Percentiles rank a stretch among this genome's conserved stretches.
Evolutionary conservation across 208 protist species (phyloP).

Genomic region (Acanthamoeba triangularis): DNA sequence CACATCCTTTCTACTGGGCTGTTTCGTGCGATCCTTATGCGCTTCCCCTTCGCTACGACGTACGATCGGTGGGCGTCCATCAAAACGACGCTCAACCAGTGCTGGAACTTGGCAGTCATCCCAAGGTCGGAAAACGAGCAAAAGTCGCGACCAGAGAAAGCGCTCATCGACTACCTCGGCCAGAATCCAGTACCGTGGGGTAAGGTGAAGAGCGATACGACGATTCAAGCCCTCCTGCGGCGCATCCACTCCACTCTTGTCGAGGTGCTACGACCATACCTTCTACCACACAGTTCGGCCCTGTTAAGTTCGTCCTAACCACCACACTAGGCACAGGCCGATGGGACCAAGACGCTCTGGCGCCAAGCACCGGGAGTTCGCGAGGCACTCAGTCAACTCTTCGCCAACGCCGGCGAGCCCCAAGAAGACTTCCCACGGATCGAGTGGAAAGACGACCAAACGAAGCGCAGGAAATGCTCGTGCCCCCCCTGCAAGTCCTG

Average conservation of each 20-base stretch:
- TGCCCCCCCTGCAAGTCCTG: not conserved
- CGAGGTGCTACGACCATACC: too few species aligned
- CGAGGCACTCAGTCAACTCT: not conserved
- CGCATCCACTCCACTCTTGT: too few species aligned
- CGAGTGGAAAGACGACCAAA: not conserved
- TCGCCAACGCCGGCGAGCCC: not conserved
- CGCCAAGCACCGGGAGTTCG: not conserved
- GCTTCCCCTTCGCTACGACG: not conserved
- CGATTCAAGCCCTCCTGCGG: too few species aligned
- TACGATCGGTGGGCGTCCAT: not conserved
- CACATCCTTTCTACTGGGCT: not conserved
- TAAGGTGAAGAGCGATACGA: too few species aligned
- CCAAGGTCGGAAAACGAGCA: too few species aligned
- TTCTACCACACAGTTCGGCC: too few species aligned
- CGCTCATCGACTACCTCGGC: too few species aligned
- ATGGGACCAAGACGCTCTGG: not conserved
- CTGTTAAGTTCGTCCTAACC: too few species aligned
- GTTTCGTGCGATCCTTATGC: not conserved
- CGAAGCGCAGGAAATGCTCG: not conserved
- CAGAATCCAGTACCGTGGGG: too few species aligned
- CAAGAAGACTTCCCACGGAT: not conserved
- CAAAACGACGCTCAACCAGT: not conserved
- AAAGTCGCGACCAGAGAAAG: too few species aligned
- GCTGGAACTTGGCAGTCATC: constrained; percentile 39
- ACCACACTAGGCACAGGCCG: not conserved